Conservation (phyloP, 352 stramenopile species). For the Phytophthora litchii region DNA sequence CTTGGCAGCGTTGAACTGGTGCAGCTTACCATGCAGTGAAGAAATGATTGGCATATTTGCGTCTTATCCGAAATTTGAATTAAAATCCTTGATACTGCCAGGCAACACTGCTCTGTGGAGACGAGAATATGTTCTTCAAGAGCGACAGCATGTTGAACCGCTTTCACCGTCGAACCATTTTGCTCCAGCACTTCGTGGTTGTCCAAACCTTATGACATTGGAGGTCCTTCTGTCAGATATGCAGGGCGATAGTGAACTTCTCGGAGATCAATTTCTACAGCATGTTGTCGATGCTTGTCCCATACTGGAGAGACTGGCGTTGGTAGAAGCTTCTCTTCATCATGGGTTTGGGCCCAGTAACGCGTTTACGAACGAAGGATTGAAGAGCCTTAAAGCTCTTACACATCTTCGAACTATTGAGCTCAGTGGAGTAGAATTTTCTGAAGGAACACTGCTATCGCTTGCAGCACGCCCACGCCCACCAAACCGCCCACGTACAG, state of each 20-base stretch:
- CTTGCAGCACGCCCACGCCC: conserved; percentile 1
- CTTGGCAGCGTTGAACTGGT: conserved; percentile 36
- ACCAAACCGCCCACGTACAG: conserved; percentile 8
- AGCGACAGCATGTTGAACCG: conserved; percentile 27
- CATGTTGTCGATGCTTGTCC: conserved; percentile 21
- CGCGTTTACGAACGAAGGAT: conserved; percentile 22
- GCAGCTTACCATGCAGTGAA: conserved; percentile 41
- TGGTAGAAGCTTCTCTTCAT: conserved; percentile 25
- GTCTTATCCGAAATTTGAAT: conserved; percentile 20
- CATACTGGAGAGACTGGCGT: conserved; percentile 18
- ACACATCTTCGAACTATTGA: conserved; percentile 21
- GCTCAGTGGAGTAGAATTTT: conserved; percentile 27
- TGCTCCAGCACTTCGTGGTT: conserved; percentile 18
- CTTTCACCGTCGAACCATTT: conserved; percentile 30
- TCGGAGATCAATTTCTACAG: conserved; percentile 34
- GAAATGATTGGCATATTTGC: conserved; percentile 39
- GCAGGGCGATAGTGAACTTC: conserved; percentile 24
- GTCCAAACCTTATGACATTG: conserved; percentile 27
- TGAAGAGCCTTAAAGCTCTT: conserved; percentile 17
- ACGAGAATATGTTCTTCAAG: conserved; percentile 36
- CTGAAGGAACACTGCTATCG: conserved; percentile 17
- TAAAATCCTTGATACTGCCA: conserved; percentile 29
- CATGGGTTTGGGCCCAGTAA: conserved; percentile 42
- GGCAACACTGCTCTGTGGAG: conserved; percentile 44
- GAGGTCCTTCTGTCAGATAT: conserved; percentile 36